These are phyloP conservation scores for Trichoderma asperellum DNA, from an alignment of 2,329 filamentous ascomycete species.

Conservation along the genomic window DNA sequence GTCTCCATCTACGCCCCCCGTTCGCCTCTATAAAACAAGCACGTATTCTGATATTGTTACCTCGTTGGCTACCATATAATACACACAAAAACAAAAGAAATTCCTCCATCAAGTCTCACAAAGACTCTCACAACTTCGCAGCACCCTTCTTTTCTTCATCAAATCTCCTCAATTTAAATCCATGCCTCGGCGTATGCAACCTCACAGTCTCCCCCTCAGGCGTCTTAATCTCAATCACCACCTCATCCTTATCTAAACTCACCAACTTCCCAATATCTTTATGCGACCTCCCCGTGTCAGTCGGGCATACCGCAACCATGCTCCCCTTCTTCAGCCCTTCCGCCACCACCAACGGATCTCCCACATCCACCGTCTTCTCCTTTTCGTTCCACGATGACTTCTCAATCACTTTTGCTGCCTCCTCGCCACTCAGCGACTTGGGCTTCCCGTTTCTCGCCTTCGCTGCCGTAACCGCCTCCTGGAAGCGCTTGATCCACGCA, in stretches of 20 bases:
- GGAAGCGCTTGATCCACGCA: constrained; percentile 68
- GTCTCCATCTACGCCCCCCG: neutral
- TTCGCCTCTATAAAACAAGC: neutral
- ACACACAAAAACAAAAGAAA: neutral
- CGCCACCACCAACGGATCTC: constrained; percentile 52
- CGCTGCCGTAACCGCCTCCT: constrained; percentile 49
- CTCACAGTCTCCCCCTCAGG: constrained; percentile 49
- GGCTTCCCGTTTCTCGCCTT: constrained; percentile 43
- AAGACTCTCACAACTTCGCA: neutral
- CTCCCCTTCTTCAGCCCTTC: constrained; percentile 57
- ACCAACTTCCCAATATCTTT: constrained; percentile 62
- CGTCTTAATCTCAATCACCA: constrained; percentile 59
- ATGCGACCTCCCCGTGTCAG: constrained; percentile 63
- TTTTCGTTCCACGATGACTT: constrained; percentile 51
- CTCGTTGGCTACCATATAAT: neutral
- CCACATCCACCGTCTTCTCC: constrained; percentile 49
- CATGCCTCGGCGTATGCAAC: constrained; percentile 65
- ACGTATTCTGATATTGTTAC: neutral
- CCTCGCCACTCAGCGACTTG: constrained; percentile 54
- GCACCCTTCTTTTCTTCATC: constrained; percentile 4
- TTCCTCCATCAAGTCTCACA: neutral
- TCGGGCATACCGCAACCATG: constrained; percentile 62
- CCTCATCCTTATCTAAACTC: constrained; percentile 55
- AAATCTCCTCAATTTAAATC: constrained; percentile 54
- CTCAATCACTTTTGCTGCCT: constrained; percentile 55